Percentiles rank a stretch among this genome's conserved stretches.
Conservation (phyloP, 306 rosid species). For the Acacia crassicarpa region DNA sequence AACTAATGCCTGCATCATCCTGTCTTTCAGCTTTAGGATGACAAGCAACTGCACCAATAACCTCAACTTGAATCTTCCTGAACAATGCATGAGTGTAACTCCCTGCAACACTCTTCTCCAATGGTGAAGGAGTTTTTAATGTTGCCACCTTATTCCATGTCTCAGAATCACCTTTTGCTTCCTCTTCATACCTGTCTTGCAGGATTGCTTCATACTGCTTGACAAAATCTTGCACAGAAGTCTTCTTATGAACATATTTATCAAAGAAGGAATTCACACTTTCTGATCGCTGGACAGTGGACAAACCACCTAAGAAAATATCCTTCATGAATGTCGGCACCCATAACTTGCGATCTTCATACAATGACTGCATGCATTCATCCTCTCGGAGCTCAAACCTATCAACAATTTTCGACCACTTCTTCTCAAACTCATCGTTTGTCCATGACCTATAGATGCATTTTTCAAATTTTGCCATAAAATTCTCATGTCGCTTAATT, state of each 20-base stretch:
- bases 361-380: slow-evolving; percentile 71
- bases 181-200: slow-evolving; percentile 98
- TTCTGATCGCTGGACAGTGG: slow-evolving; percentile 81
- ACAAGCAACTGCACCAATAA: slow-evolving; percentile 93
- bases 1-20: slow-evolving; percentile 58
- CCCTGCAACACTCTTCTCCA: slow-evolving; percentile 90
- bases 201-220: slow-evolving; percentile 79
- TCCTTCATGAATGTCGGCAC: slow-evolving; percentile 80
- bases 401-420: slow-evolving; percentile 80
- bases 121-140: slow-evolving; percentile 86
- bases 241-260: slow-evolving; percentile 92
- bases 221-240: slow-evolving; percentile 81
- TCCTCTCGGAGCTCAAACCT: slow-evolving; percentile 79
- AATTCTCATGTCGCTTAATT: slow-evolving; percentile 69
- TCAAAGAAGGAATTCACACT: slow-evolving; percentile 92
- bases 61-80: slow-evolving; percentile 93
- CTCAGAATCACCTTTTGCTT: slow-evolving; percentile 97
- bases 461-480: slow-evolving; percentile 83
- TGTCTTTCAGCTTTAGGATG: slow-evolving; percentile 81
- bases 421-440: slow-evolving; percentile 80
- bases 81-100: slow-evolving; percentile 78
- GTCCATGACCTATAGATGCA: slow-evolving; percentile 84
- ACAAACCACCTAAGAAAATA: slow-evolving; percentile 86
- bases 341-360: slow-evolving; percentile 86
- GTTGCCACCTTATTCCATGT: slow-evolving; percentile 82